Conservation (phyloP, 345 rosid species). For the Arabis hirsuta region DNA sequence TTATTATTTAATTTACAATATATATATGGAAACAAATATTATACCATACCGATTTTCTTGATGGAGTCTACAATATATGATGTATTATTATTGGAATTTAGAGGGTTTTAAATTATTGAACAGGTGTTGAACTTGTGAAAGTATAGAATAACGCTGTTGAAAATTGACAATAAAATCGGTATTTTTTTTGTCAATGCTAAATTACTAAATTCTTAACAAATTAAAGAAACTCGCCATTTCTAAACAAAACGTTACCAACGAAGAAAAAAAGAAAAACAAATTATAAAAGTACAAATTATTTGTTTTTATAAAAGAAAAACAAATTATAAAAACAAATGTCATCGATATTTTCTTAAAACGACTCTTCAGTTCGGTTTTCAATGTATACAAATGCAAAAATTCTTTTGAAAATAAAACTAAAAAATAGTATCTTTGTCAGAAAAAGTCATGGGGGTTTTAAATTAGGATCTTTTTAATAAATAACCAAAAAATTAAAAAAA, state of each 20-base stretch:
- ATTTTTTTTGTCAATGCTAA: background rate
- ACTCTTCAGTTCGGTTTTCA: background rate
- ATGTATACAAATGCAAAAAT: background rate
- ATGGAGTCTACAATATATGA: background rate
- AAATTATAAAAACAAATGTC: background rate
- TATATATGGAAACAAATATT: background rate
- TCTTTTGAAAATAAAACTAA: background rate
- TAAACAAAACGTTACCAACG: background rate
- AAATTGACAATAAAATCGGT: background rate
- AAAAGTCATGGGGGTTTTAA: background rate
- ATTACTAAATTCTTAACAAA: background rate
- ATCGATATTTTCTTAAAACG: background rate
- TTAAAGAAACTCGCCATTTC: background rate
- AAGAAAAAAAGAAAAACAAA: background rate
- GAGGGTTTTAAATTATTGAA: constrained; percentile 6
- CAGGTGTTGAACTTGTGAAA: constrained; percentile 11
- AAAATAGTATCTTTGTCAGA: background rate
- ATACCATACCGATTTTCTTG: background rate
- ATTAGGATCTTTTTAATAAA: too few relatives aligned
- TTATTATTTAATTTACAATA: background rate
- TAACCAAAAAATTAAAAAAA: too few relatives aligned
- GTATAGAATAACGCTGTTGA: background rate
- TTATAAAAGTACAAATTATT: too few relatives aligned
- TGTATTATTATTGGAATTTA: background rate
- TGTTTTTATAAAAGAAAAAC: background rate